Percentiles rank a stretch among this genome's conserved stretches.
Evolutionary conservation across 371 early-diverging fungal genomes (phyloP).

Genomic region (Syncephalastrum monosporum): DNA sequence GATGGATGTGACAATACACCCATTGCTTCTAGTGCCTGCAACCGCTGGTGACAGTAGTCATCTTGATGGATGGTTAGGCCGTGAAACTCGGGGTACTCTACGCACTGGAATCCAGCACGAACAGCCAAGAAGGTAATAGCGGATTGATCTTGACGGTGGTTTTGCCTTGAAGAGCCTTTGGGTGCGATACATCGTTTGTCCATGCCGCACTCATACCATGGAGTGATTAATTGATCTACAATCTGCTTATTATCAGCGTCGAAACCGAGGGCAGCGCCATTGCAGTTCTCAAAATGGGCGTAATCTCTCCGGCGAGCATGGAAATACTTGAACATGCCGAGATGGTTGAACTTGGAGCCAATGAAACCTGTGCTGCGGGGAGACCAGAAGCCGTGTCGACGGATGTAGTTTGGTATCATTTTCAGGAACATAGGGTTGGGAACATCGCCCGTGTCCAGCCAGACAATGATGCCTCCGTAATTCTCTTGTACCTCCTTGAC

Average conservation of each 20-base stretch:
- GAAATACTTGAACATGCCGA: constrained; percentile 41
- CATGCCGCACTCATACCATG: constrained; percentile 44
- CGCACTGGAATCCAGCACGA: constrained; percentile 28
- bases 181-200: constrained; percentile 51
- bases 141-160: constrained; percentile 58
- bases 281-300: constrained; percentile 43
- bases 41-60: constrained; percentile 39
- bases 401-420: constrained; percentile 35
- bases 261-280: constrained; percentile 49
- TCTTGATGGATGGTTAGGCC: constrained; percentile 57
- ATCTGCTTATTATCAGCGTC: constrained; percentile 36
- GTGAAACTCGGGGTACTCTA: constrained; percentile 49
- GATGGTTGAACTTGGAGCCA: constrained; percentile 43
- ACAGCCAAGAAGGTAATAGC: constrained; percentile 45
- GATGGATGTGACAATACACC: constrained; percentile 27
- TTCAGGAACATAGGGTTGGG: constrained; percentile 38
- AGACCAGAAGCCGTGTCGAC: constrained; percentile 41
- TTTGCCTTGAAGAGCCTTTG: constrained; percentile 39
- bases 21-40: constrained; percentile 15
- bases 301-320: constrained; percentile 27
- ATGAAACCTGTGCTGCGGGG: constrained; percentile 43
- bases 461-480: constrained; percentile 48
- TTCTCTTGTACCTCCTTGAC: constrained; percentile 49
- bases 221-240: constrained; percentile 33
- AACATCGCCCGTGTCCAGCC: constrained; percentile 52